Base-by-base conservation (phyloP, 306 rosid genomes). In the Vigna unguiculata region DNA sequence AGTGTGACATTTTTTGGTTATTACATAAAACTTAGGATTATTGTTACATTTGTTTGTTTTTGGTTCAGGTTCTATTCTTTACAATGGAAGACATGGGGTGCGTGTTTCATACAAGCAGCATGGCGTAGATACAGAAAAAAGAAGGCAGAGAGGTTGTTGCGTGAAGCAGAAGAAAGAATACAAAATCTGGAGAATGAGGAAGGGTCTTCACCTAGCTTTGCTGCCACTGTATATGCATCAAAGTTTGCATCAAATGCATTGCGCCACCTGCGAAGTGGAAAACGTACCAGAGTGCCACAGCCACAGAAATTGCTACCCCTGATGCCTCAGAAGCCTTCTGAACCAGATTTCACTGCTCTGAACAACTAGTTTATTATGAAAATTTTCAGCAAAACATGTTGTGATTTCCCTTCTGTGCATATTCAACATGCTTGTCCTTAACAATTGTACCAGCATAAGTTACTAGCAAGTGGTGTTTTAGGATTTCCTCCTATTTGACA, bases 81-180 rank as follows among this genome's bases (percentile, higher is more conserved):
- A 74, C 95, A 88, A 72, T 93, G 97, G 97, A 91, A 59, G 71
- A 87, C 88, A 48, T 91, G 98, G 98, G 96, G 67, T 13, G 86
- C 95, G 71, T 75, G 87, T 61, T 85, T 77, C 73, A 85, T 93
- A 79, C 98, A 93, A 89, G 93, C 83, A 73, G 88, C 90, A 13
- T 93, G 98, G 98, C 95, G 87, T 13, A 70, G 84, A 9, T 60
- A 74, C 62, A 19, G 72, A 22, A 88, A 78, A 53, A 87, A 84
- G 78, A 91, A 83, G 88, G 74, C 40, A 2, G 83, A 84, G 61
- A 87, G 77, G 78, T 61, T 72, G 9, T 74, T 88, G 19, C 79
- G 55, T 7, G 90, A 83, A 74, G 90, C 84, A 40, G 90, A 91
- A 69, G 76, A 54, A 13, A 53, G 28, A 58, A 46, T 62, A 24